Base-by-base conservation (phyloP, 75 land plant species). In the Sequoia sempervirens region DNA sequence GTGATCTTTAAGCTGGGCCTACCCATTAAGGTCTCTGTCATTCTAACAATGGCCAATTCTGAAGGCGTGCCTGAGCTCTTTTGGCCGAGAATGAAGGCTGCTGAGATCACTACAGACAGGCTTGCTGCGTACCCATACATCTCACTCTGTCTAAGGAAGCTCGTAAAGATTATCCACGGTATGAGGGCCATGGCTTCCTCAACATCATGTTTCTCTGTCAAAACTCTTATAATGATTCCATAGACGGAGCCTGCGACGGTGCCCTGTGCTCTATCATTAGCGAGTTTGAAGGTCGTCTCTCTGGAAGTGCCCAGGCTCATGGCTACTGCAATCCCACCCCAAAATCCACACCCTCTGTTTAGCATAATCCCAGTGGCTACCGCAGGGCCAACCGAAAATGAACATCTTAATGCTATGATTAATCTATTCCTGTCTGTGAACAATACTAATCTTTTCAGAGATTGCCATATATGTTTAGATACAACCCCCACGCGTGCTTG, bases 121-220 rank as follows among this genome's bases (percentile, higher is more conserved):
- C 85, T 89, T 14, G 95, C 97, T 0, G 92, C 90, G 15, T 85
- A 89, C 0, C 95, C 95, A 58, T 89, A 93, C 88, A 91, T 89
- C 30, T 82, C 66, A 89, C 93, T 95, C 1, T 80, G 84, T 73
- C 86, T 80, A 0, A 95, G 79, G 74, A 95, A 92, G 79, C 87
- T 89, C 23, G 91, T 88, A 89, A 95, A 87, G 8, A 95, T 75
- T 64, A 93, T 81, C 93, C 97, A 95, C 7, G 95, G 95, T 53
- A 92, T 82, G 52, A 95, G 90, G 2, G 88, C 90, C 2, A 91
- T 1, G 85, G 89, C 84, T 80, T 91, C 86, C 1, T 89, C 17
- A 43, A 73, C 73, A 54, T 85, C 54, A 15, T 81, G 79, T 37
- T 82, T 82, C 38, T 74, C 45, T 41, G 91, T 88, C 34, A 91